Base-by-base conservation (phyloP, 768 basidiomycete species). In the Plicaturopsis crispa region DNA sequence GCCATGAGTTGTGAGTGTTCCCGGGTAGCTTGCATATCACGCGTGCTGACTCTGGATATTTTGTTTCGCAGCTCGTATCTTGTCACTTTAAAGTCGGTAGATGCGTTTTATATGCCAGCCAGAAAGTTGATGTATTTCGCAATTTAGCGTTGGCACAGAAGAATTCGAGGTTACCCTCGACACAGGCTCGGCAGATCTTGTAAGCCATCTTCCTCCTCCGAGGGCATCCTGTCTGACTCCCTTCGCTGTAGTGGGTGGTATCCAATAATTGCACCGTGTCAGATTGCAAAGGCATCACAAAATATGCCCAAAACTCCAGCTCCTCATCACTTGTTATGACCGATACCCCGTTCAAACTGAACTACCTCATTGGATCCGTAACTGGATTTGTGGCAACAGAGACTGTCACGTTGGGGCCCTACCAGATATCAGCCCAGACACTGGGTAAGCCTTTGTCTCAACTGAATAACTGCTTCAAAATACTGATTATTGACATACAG, bases 181-280 rank as follows among this genome's bases (percentile, higher is more conserved):
- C 48, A 77, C 76, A 6, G 76, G 75, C 34, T 78, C 75, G 3
- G 67, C 77, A 1, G 76, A 77, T 50, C 48, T 78, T 46, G 74
- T 73, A 46, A 33, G 62, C 49, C 23, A 36, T 36, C 17, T 39
- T 17, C 36, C 4, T 24, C 22, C 18, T 30, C 33, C 10, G 39
- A 8, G 11, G 7, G 1, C 35, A 20, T 33, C 39, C 10, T n/a
- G n/a, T n/a, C n/a, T n/a, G n/a, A n/a, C n/a, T n/a, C n/a, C n/a
- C n/a, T n/a, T n/a, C n/a, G 8, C 19, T 23, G 12, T 28, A 67
- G 73, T 79, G 76, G 76, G 60, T 76, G 12, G 64, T 67, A 23
- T 72, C 71, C 11, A 59, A 63, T 19, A 50, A 58, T 31, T 79
- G 78, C 51, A 39, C 52, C 21, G 50, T 55, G 7, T 37, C 53